Conservation (phyloP, 116 monocot genomes). For the Iris pallida region DNA sequence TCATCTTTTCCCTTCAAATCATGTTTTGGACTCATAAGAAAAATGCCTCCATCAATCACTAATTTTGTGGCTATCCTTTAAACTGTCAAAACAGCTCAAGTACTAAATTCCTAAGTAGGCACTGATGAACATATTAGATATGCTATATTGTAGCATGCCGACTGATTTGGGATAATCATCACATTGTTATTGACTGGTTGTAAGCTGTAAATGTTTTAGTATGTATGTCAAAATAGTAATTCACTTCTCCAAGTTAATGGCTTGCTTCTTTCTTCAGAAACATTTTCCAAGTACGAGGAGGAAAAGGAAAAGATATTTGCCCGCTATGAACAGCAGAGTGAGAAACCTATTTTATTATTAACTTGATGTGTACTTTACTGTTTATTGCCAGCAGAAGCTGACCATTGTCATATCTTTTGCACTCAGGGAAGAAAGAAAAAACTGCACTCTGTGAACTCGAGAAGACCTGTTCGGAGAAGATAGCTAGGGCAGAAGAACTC, state of each 20-base stretch:
- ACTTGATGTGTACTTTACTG: neutral
- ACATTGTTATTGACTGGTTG: neutral
- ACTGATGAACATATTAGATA: too few species aligned
- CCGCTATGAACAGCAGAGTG: slow-evolving; percentile 68
- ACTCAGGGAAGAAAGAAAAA: slow-evolving; percentile 76
- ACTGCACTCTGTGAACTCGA: slow-evolving; percentile 52
- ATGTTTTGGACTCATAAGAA: too few species aligned
- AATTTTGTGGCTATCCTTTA: too few species aligned
- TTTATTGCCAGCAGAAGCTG: neutral
- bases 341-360: neutral
- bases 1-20: too few species aligned
- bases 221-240: neutral
- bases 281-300: slow-evolving; percentile 69
- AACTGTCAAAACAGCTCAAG: too few species aligned
- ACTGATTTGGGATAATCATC: neutral
- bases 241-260: too few species aligned
- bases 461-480: slow-evolving; percentile 58
- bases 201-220: too few species aligned
- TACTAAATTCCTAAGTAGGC: too few species aligned
- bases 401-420: neutral
- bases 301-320: slow-evolving; percentile 64
- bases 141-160: too few species aligned
- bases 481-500: slow-evolving; percentile 58
- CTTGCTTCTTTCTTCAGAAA: slow-evolving; percentile 32
- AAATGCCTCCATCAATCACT: too few species aligned